These are phyloP conservation scores for Agrostemma githago DNA, from an alignment of 148 eudicot species.

Conservation along the genomic window DNA sequence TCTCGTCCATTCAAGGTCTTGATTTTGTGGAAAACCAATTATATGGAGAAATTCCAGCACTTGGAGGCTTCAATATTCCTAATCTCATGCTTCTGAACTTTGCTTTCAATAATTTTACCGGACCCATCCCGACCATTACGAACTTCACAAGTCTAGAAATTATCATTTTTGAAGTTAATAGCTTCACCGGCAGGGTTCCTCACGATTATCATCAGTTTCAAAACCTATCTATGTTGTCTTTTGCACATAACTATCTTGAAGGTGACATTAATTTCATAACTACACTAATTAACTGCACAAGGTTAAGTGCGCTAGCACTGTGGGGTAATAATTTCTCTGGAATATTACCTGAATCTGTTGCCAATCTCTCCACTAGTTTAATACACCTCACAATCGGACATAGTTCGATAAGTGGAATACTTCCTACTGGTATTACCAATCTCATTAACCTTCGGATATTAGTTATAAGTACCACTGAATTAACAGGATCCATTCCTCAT, in stretches of 20 bases:
- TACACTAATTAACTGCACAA: not conserved
- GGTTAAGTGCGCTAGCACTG: not conserved
- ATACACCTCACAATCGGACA: not conserved
- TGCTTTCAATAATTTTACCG: constrained; percentile 14
- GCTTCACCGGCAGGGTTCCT: constrained; percentile 4
- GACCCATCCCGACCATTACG: constrained; percentile 22
- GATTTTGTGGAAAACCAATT: constrained; percentile 12
- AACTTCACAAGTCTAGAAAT: constrained; percentile 22
- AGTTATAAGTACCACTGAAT: too few species aligned
- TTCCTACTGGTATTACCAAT: too few species aligned
- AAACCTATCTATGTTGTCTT: too few species aligned
- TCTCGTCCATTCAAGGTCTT: constrained; percentile 23
- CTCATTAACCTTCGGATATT: too few species aligned
- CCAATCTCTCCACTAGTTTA: constrained; percentile 8
- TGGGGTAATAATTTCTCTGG: not conserved
- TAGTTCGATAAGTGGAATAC: not conserved
- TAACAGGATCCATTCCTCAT: not conserved
- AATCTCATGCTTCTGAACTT: not conserved
- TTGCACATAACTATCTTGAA: too few species aligned
- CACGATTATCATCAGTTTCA: too few species aligned
- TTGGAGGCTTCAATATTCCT: constrained; percentile 20
- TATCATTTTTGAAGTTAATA: constrained; percentile 1
- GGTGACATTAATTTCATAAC: constrained; percentile 17
- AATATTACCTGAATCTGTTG: not conserved
- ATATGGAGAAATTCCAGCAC: constrained; percentile 25